A percentile compares a stretch with the other conserved stretches of the same genome.
phyloP scores from a whole-genome alignment of 495 filamentous ascomycete genomes.

The Penicilliopsis zonata region DNA sequence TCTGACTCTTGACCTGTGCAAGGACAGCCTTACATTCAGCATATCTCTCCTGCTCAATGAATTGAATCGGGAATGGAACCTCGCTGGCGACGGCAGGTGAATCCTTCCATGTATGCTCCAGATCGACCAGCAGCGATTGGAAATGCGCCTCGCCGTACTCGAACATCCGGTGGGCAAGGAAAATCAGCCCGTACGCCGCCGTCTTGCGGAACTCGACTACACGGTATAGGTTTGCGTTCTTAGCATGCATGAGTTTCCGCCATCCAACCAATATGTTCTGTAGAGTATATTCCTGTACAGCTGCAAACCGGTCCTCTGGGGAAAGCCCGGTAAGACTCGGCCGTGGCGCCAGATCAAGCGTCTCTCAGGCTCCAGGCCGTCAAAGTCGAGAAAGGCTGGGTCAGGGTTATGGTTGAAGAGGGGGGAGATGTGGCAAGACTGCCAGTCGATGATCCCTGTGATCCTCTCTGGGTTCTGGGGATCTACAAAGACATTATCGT shows the following conservation, averaged over 20 bases:
- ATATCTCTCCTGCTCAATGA: slow-evolving; percentile 22
- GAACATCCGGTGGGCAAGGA: slow-evolving; percentile 23
- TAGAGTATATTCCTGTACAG: slow-evolving; percentile 12
- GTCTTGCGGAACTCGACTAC: slow-evolving; percentile 17
- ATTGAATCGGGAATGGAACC: slow-evolving; percentile 17
- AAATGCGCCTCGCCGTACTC: slow-evolving; percentile 25
- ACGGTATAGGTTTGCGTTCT: slow-evolving; percentile 17
- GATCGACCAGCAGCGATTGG: slow-evolving; percentile 18
- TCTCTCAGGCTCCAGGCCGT: slow-evolving; percentile 19
- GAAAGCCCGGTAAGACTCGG: slow-evolving; percentile 14
- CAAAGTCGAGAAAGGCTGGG: slow-evolving; percentile 19
- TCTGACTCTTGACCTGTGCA: slow-evolving; percentile 14
- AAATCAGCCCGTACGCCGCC: slow-evolving; percentile 18
- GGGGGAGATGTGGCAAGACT: slow-evolving; percentile 20
- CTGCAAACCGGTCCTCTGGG: slow-evolving; percentile 10
- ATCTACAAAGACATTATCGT: slow-evolving; percentile 29
- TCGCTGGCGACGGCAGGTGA: slow-evolving; percentile 13
- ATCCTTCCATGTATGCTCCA: slow-evolving; percentile 18
- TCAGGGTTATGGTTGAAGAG: slow-evolving; percentile 23
- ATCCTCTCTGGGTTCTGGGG: slow-evolving; percentile 18
- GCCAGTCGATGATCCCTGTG: slow-evolving; percentile 28
- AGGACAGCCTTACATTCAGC: slow-evolving; percentile 19
- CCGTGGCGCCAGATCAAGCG: slow-evolving; percentile 12
- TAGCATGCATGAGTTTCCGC: slow-evolving; percentile 20
- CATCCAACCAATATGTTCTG: slow-evolving; percentile 21